Evolutionary conservation across 2,329 filamentous ascomycete species (phyloP), one percentile per base, ranked within the genome.

Genomic region (Akanthomyces lecanii): DNA sequence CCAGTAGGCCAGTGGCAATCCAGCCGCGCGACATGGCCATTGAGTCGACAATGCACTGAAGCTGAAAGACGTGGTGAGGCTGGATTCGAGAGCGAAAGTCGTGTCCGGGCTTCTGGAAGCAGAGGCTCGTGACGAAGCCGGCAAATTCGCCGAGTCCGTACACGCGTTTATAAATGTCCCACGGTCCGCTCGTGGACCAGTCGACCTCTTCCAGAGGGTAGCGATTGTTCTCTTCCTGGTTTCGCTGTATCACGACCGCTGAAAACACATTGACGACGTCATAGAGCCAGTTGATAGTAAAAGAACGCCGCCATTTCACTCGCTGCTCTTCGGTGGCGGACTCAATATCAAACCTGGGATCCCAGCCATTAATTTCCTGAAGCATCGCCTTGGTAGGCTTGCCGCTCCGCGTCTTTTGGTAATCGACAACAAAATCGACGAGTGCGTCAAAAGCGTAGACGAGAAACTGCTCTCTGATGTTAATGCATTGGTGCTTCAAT

Each of bases 231-330:
- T 70, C 72, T 51, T 71, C 63, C 10, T 65, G 74, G 44, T 74
- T 77, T 6, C 69, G 71, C 60, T 79, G 73, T 1, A 78, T 70
- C 21, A 79, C 76, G 62, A 76, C 68, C 4, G 69, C 66, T 0
- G 77, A 78, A 61, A 75, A 81, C 5, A 79, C 30, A 57, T 81
- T 82, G 66, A 83, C 77, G 6, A 83, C 66, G 61, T 82, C 79
- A 64, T 82, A 83, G 0, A 84, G 74, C 80, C 79, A 82, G 63
- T 78, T 81, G 64, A 83, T 80, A 2, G 77, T 81, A 60, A 81
- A 83, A 0, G 69, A 66, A 1, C 79, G 76, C 7, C 81, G 78
- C 81, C 81, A 84, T 10, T 73, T 69, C 4, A 79, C 45, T 25
- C 77, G 69, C 56, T 82, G 67, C 5, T 76, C 69, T 11, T 75